phyloP scores from a whole-genome alignment of 2,329 filamentous ascomycete genomes.

The Aspergillus chevalieri region DNA sequence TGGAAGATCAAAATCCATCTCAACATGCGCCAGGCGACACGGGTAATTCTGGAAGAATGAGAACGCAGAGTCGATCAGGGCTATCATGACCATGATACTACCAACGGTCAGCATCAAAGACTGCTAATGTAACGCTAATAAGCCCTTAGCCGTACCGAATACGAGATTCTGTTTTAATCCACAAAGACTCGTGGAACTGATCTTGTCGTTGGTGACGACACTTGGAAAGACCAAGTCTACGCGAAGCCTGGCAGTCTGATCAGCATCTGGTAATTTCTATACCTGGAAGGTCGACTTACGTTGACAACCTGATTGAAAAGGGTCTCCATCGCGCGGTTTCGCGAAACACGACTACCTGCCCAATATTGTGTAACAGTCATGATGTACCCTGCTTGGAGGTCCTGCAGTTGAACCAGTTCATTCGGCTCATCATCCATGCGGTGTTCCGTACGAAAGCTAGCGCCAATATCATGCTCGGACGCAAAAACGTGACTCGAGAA shows the following conservation, averaged over 20 bases:
- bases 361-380: conserved; percentile 41
- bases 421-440: conserved; percentile 16
- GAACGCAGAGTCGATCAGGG: conserved; percentile 40
- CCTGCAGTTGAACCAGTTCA: conserved; percentile 34
- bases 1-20: conserved; percentile 41
- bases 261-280: background rate
- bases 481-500: conserved; percentile 40
- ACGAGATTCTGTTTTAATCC: conserved; percentile 41
- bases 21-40: conserved; percentile 33
- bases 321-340: conserved; percentile 38
- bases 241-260: conserved; percentile 25
- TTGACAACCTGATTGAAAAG: conserved; percentile 40
- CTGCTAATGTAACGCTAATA: background rate
- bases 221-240: conserved; percentile 33
- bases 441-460: conserved; percentile 22
- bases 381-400: conserved; percentile 39
- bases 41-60: conserved; percentile 43
- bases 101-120: conserved; percentile 2
- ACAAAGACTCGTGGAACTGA: conserved; percentile 31
- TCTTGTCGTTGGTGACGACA: conserved; percentile 35
- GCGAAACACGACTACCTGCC: conserved; percentile 33
- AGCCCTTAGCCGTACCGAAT: conserved; percentile 29
- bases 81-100: conserved; percentile 37
- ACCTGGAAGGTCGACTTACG: conserved; percentile 16
- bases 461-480: conserved; percentile 34